Evolutionary conservation across 192 early-diverging fungal genomes (phyloP), one percentile per base, ranked within the genome.

Genomic region (Chytriomyces sp.): DNA sequence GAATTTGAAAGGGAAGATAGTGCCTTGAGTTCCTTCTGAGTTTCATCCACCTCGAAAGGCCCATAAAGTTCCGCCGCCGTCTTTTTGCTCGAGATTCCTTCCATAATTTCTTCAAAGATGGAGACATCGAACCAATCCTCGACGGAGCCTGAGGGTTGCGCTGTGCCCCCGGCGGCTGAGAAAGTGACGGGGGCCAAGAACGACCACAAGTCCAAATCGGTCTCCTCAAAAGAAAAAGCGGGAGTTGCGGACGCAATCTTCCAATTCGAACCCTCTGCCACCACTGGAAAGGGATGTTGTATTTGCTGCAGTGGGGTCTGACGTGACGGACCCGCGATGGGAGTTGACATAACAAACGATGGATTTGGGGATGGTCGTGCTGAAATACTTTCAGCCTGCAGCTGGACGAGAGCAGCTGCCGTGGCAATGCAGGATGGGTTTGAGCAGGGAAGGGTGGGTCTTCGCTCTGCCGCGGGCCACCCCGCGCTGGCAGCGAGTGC

Each of bases 11-110:
- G 17, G 7, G 59, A 61, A 30, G 25, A 14, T n/a, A 61, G 34
- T 17, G 12, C 7, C 12, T 36, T 37, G 12, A 61, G 28, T 10
- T 30, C 32, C 33, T 61, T 61, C 32, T 12, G 33, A 12, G 59
- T 33, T 17, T 61, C 22, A 19, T 61, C 59, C 5, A 36, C 19
- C 32, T 61, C 59, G 25, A 33, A 33, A 17, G 34, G 28, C 2
- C 59, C 59, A 36, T 61, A 61, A 7, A 61, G 12, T 33, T 61
- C 59, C 14, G 33, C 59, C 8, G 59, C 59, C 10, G 59, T 34
- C 38, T 61, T 61, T 8, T 32, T 31, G 7, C 7, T 61, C 19
- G 30, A 5, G 33, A 19, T 17, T 7, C 59, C 59, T 19, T 17
- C 12, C 4, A 12, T 19, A 25, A 32, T 36, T 61, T 22, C 26